phyloP scores from a whole-genome alignment of 176 grass and related monocot genomes.

The Musa acuminata region DNA sequence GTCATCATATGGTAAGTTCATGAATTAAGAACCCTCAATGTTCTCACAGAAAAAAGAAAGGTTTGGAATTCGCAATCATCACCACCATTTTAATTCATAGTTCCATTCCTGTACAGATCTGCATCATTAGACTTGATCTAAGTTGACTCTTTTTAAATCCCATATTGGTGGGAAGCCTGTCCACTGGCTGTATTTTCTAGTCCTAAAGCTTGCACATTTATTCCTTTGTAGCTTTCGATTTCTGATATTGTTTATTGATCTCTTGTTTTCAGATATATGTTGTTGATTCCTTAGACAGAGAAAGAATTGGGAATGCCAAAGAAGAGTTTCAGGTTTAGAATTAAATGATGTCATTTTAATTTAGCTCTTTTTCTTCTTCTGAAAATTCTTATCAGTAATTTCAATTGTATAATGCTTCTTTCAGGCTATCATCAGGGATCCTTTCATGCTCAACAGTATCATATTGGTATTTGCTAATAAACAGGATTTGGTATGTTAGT shows the following conservation, averaged over 20 bases:
- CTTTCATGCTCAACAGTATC: conserved; percentile 14
- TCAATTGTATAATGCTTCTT: not conserved
- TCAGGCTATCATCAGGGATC: conserved; percentile 12
- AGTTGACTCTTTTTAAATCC: not conserved
- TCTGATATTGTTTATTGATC: not conserved
- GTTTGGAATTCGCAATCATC: not conserved
- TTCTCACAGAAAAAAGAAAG: not conserved
- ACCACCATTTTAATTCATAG: too few species aligned
- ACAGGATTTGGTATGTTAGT: conserved; percentile 12
- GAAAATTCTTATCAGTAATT: not conserved
- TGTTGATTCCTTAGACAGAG: conserved; percentile 91
- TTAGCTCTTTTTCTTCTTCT: not conserved
- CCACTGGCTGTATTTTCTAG: not conserved
- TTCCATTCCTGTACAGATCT: too few species aligned
- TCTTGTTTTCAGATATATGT: conserved; percentile 70
- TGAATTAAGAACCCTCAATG: not conserved
- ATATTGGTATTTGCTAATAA: conserved; percentile 21
- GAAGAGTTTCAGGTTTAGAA: conserved; percentile 77
- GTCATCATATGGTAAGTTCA: not conserved
- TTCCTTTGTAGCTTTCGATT: not conserved
- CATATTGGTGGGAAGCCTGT: not conserved
- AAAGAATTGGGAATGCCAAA: conserved; percentile 68
- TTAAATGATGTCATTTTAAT: not conserved
- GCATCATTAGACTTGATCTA: not conserved
- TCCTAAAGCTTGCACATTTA: not conserved